A percentile compares a stretch with the other conserved stretches of the same genome.
These are phyloP conservation scores for Picea sitchensis DNA, from an alignment of 75 land plant species.

Conservation along the genomic window DNA sequence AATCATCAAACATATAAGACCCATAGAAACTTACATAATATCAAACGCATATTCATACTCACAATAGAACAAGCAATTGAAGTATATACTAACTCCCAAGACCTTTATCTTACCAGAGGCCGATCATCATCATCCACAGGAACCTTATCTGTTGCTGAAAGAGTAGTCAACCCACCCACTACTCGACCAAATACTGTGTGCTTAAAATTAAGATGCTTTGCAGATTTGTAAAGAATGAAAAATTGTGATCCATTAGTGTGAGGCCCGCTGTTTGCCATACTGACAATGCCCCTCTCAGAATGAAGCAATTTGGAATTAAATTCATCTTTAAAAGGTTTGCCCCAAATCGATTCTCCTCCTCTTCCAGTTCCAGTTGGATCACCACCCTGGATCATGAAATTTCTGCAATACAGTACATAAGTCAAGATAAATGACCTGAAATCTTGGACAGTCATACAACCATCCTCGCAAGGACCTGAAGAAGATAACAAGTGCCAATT, in stretches of 20 bases:
- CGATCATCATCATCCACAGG: slow-evolving; percentile 91
- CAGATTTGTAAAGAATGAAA: slow-evolving; percentile 93
- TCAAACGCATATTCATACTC: neutral
- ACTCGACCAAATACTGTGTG: slow-evolving; percentile 95
- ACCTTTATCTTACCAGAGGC: slow-evolving; percentile 51
- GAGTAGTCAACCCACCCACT: slow-evolving; percentile 85
- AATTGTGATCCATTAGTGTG: slow-evolving; percentile 97
- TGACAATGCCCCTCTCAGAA: slow-evolving; percentile 86
- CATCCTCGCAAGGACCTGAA: neutral
- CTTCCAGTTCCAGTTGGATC: slow-evolving; percentile 97
- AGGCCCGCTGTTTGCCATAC: slow-evolving; percentile 99
- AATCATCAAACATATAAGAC: neutral
- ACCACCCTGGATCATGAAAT: slow-evolving; percentile 99
- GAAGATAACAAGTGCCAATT: neutral
- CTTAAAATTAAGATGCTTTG: slow-evolving; percentile 87
- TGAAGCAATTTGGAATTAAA: slow-evolving; percentile 84
- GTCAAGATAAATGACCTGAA: slow-evolving; percentile 1
- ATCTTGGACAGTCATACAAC: neutral
- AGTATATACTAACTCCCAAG: too few relatives aligned
- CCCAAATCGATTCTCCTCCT: slow-evolving; percentile 98
- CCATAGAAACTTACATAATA: neutral
- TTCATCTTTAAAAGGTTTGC: slow-evolving; percentile 97
- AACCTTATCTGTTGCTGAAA: slow-evolving; percentile 92
- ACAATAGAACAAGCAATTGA: neutral
- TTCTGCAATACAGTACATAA: slow-evolving; percentile 34